Conservation (phyloP, 2,329 filamentous ascomycete species). For the Aspergillus fischeri region DNA sequence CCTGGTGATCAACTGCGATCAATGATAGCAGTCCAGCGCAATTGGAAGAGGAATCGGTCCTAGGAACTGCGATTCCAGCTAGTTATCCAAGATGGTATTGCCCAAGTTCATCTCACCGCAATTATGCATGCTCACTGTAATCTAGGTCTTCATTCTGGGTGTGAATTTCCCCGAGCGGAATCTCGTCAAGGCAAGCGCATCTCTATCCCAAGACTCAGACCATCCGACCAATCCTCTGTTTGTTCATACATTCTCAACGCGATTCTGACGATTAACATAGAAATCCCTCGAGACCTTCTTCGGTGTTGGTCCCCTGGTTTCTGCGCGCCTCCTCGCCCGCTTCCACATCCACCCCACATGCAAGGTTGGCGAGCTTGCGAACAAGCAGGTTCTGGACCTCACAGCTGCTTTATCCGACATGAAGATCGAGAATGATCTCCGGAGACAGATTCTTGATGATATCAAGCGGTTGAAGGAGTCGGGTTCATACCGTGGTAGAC, state of each 20-base stretch:
- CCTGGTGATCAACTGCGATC: slow-evolving; percentile 11
- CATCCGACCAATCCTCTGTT: not conserved
- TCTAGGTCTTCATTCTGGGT: slow-evolving; percentile 77
- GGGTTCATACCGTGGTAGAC: slow-evolving; percentile 79
- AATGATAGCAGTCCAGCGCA: slow-evolving; percentile 8
- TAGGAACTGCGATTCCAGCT: slow-evolving; percentile 8
- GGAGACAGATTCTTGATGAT: slow-evolving; percentile 74
- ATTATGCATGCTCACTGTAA: slow-evolving; percentile 9
- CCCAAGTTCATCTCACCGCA: not conserved
- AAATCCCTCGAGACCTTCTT: slow-evolving; percentile 76
- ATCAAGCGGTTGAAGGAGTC: slow-evolving; percentile 85
- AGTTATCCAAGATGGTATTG: slow-evolving; percentile 29
- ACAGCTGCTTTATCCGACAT: slow-evolving; percentile 83
- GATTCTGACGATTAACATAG: slow-evolving; percentile 15
- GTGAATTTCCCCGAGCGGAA: slow-evolving; percentile 79
- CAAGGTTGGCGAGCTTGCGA: slow-evolving; percentile 68
- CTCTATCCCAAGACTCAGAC: slow-evolving; percentile 1
- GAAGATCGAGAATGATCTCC: slow-evolving; percentile 89
- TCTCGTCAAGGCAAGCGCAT: slow-evolving; percentile 70
- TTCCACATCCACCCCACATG: slow-evolving; percentile 82
- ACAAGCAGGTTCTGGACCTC: slow-evolving; percentile 74
- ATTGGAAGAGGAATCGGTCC: slow-evolving; percentile 6
- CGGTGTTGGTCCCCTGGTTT: slow-evolving; percentile 68
- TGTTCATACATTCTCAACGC: not conserved
- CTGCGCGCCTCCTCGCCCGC: slow-evolving; percentile 75